Evolutionary conservation across 768 basidiomycete species (phyloP).

Genomic region (Termitomyces sp.): DNA sequence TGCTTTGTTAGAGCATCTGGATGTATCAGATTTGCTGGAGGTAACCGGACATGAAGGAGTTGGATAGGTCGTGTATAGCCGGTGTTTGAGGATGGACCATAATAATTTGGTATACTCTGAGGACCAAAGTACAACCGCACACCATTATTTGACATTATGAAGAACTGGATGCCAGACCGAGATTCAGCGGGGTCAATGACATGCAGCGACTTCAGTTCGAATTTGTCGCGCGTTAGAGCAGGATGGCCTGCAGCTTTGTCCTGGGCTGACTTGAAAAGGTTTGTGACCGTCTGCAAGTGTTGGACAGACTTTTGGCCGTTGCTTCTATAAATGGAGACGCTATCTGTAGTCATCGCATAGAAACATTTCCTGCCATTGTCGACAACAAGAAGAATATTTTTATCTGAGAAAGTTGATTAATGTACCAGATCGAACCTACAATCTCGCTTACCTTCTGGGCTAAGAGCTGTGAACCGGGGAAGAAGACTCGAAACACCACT

Average conservation of each 20-base stretch:
- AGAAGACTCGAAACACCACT: constrained; percentile 75
- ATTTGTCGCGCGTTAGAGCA: constrained; percentile 61
- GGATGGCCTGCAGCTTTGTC: constrained; percentile 80
- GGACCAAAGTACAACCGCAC: constrained; percentile 82
- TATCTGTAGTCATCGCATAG: constrained; percentile 69
- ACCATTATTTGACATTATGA: constrained; percentile 79
- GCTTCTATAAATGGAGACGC: constrained; percentile 64
- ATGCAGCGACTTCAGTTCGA: constrained; percentile 68
- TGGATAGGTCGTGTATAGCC: constrained; percentile 43
- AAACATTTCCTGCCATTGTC: constrained; percentile 69
- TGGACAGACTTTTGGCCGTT: constrained; percentile 61
- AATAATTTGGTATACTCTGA: constrained; percentile 44
- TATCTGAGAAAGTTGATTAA: constrained; percentile 42
- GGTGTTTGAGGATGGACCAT: constrained; percentile 27
- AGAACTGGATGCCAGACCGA: constrained; percentile 63
- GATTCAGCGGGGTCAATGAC: constrained; percentile 64
- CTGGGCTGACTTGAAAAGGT: constrained; percentile 69
- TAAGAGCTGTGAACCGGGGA: constrained; percentile 64
- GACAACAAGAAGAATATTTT: constrained; percentile 60
- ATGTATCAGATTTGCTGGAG: constrained; percentile 70
- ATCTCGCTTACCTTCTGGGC: constrained; percentile 53
- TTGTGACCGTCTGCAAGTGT: constrained; percentile 70
- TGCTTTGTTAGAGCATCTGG: constrained; percentile 62
- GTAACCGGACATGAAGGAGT: constrained; percentile 74
- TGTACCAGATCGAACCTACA: not conserved